Conservation (phyloP, 306 rosid genomes). For the Hippophae gyantsensis region DNA sequence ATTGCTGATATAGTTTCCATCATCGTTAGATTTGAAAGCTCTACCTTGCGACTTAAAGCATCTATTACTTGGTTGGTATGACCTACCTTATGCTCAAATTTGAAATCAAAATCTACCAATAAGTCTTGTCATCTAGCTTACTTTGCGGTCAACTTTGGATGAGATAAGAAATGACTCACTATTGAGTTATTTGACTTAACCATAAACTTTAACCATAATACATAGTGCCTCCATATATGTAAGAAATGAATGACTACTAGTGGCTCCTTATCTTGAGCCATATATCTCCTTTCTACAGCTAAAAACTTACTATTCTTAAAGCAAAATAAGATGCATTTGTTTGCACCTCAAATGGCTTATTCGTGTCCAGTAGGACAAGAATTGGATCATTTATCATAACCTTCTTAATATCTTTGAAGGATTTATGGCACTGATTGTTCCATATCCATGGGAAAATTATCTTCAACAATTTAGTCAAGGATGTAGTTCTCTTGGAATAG, state of each 20-base stretch:
- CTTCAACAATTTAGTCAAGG: background rate
- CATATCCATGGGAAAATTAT: background rate
- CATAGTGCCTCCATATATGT: background rate
- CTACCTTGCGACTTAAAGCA: too few relatives aligned
- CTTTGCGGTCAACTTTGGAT: too few relatives aligned
- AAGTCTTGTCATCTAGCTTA: too few relatives aligned
- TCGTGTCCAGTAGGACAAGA: background rate
- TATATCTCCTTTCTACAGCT: background rate
- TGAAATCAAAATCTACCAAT: too few relatives aligned
- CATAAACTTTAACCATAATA: too few relatives aligned
- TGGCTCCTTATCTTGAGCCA: constrained; percentile 6
- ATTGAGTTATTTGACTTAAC: too few relatives aligned
- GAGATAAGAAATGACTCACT: too few relatives aligned
- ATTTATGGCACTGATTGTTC: background rate
- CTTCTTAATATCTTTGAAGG: background rate
- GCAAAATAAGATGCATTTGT: background rate
- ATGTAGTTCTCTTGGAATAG: background rate
- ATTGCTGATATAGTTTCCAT: too few relatives aligned
- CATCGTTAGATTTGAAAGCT: too few relatives aligned
- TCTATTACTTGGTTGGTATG: too few relatives aligned
- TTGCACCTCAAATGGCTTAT: background rate
- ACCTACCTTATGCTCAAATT: too few relatives aligned
- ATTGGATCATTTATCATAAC: background rate
- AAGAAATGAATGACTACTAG: background rate
- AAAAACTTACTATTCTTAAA: background rate